Conservation (phyloP, 1,284 basidiomycete species). For the Pseudozyma sp. region DNA sequence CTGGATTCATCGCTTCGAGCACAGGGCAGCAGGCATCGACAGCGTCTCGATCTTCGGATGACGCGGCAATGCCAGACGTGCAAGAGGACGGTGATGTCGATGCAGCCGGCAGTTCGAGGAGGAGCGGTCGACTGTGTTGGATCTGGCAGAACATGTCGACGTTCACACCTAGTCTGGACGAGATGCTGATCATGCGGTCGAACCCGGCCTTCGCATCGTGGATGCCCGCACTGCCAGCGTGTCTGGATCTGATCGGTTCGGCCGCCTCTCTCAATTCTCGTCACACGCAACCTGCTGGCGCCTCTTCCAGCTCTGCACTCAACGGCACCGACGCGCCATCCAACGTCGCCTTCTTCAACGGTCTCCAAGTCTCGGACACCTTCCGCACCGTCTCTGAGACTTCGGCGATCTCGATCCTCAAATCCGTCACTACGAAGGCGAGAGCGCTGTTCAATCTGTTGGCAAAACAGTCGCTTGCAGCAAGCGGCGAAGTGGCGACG, state of each 20-base stretch:
- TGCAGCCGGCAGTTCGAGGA: background rate
- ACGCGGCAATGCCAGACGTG: background rate
- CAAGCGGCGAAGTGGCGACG: background rate
- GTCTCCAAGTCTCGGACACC: constrained; percentile 29
- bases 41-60: background rate
- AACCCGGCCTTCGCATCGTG: constrained; percentile 41
- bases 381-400: constrained; percentile 34
- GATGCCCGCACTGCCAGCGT: constrained; percentile 36
- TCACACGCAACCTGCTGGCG: background rate
- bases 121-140: constrained; percentile 27
- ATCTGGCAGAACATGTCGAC: constrained; percentile 54
- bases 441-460: constrained; percentile 53
- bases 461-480: constrained; percentile 27
- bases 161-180: constrained; percentile 31
- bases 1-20: constrained; percentile 31
- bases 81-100: background rate
- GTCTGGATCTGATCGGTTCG: constrained; percentile 36
- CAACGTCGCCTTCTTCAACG: constrained; percentile 29
- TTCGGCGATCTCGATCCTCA: constrained; percentile 56
- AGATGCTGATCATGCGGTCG: constrained; percentile 52
- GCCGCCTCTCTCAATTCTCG: constrained; percentile 9
- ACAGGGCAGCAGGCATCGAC: constrained; percentile 17
- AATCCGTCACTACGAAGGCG: constrained; percentile 54
- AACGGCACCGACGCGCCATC: constrained; percentile 5
- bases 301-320: background rate